phyloP scores from a whole-genome alignment of 371 early-diverging fungal species.

The Nematocida sp. region DNA sequence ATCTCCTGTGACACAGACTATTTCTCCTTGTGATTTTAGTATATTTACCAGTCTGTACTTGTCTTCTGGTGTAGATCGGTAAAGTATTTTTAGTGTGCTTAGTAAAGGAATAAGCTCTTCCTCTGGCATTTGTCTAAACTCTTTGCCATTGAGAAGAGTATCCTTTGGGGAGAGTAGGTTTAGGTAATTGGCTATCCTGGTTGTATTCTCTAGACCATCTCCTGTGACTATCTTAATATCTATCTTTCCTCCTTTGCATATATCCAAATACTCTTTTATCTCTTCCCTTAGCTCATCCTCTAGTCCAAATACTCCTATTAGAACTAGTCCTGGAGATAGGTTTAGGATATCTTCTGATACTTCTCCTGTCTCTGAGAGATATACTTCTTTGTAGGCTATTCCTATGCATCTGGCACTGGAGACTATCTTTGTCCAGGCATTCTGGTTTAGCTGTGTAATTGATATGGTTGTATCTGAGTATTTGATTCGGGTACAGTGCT shows the following conservation, averaged over 20 bases:
- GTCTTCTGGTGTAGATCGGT: slow-evolving; percentile 83
- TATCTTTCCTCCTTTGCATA: slow-evolving; percentile 81
- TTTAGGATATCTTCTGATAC: slow-evolving; percentile 68
- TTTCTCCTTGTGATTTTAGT: slow-evolving; percentile 73
- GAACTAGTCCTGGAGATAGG: slow-evolving; percentile 73
- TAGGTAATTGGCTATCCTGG: slow-evolving; percentile 79
- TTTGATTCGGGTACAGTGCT: not conserved
- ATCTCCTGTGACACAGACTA: slow-evolving; percentile 95
- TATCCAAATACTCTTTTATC: slow-evolving; percentile 72
- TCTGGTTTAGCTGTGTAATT: not conserved
- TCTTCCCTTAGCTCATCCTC: slow-evolving; percentile 90
- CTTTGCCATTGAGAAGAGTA: slow-evolving; percentile 75
- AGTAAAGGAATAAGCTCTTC: slow-evolving; percentile 71
- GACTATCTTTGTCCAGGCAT: not conserved
- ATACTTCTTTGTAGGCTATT: slow-evolving; percentile 67
- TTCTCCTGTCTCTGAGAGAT: too few species aligned
- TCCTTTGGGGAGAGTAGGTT: slow-evolving; percentile 78
- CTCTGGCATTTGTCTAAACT: slow-evolving; percentile 74
- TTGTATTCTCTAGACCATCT: slow-evolving; percentile 83
- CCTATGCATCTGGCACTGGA: slow-evolving; percentile 5
- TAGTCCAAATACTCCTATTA: slow-evolving; percentile 84
- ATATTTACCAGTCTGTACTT: slow-evolving; percentile 81
- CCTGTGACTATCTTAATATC: slow-evolving; percentile 94
- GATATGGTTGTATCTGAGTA: not conserved
- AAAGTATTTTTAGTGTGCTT: slow-evolving; percentile 73